Conservation (phyloP, 2,329 filamentous ascomycete genomes). For the Diplodia corticola region DNA sequence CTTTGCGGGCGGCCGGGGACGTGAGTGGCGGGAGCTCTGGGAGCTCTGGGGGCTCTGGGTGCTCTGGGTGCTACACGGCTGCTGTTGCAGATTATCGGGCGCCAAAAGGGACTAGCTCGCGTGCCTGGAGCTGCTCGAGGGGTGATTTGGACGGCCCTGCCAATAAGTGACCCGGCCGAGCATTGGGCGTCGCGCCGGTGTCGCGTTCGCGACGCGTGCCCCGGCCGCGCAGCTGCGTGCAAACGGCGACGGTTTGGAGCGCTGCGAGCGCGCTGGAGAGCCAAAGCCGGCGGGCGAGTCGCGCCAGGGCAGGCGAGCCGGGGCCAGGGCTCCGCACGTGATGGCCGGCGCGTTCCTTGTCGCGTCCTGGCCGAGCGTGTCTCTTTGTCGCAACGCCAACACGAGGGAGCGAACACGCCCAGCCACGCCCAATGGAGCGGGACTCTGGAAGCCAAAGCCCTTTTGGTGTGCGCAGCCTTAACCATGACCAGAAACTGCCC, state of each 20-base stretch:
- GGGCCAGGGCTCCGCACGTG: conserved; percentile 8
- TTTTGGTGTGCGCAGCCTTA: conserved; percentile 19
- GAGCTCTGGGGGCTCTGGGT: too few species aligned
- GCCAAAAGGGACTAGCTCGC: conserved; percentile 1
- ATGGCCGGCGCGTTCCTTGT: conserved; percentile 3
- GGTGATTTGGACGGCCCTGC: not conserved
- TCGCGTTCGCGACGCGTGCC: conserved; percentile 13
- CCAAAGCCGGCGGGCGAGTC: not conserved
- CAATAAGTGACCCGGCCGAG: not conserved
- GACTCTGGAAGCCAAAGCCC: conserved; percentile 2
- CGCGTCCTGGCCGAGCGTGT: conserved; percentile 13
- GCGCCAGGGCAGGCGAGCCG: not conserved
- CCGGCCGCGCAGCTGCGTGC: not conserved
- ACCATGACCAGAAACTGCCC: conserved; percentile 18
- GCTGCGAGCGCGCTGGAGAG: not conserved
- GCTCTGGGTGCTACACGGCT: not conserved
- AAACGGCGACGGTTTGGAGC: not conserved
- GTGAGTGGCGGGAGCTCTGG: not conserved
- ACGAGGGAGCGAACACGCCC: conserved; percentile 13
- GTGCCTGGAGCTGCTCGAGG: not conserved
- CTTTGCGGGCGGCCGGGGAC: not conserved
- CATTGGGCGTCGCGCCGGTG: not conserved
- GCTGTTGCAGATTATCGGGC: not conserved
- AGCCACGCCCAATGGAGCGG: conserved; percentile 23
- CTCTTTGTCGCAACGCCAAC: conserved; percentile 17